A percentile compares a stretch with the other conserved stretches of the same genome.
Evolutionary conservation across 1,284 basidiomycete species (phyloP).

Genomic region (Leccinum fallax): DNA sequence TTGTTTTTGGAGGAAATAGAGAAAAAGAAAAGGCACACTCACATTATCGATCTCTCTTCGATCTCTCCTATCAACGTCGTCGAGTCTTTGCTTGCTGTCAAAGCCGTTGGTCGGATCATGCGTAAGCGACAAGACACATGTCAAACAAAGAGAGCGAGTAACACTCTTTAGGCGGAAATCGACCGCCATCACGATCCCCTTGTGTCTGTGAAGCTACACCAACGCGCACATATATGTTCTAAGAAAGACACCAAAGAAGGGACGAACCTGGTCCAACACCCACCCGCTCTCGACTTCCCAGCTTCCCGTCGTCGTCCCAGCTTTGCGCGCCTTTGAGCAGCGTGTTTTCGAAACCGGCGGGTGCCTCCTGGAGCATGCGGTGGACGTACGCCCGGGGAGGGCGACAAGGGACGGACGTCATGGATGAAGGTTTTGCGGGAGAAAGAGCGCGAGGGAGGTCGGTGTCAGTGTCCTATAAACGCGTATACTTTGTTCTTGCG

Average conservation of each 20-base stretch:
- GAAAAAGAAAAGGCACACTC: no score
- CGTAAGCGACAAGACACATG: constrained; percentile 7
- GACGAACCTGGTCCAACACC: constrained; percentile 79
- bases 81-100: constrained; percentile 87
- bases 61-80: constrained; percentile 77
- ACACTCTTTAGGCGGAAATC: constrained; percentile 90
- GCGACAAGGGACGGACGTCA: constrained; percentile 89
- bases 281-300: constrained; percentile 91
- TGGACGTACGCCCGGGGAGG: constrained; percentile 77
- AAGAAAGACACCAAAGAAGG: neutral
- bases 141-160: neutral
- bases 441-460: constrained; percentile 84
- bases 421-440: constrained; percentile 87
- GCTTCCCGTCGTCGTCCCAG: constrained; percentile 68
- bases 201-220: constrained; percentile 84
- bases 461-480: constrained; percentile 83
- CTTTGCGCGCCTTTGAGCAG: constrained; percentile 84
- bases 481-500: constrained; percentile 72
- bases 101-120: constrained; percentile 46
- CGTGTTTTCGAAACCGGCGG: constrained; percentile 88
- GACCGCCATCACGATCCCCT: constrained; percentile 87
- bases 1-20: no score
- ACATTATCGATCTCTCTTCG: no score
- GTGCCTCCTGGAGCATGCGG: constrained; percentile 79
- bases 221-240: neutral